Base-by-base conservation (phyloP, 495 filamentous ascomycete species). In the Aspergillus asperescens region DNA sequence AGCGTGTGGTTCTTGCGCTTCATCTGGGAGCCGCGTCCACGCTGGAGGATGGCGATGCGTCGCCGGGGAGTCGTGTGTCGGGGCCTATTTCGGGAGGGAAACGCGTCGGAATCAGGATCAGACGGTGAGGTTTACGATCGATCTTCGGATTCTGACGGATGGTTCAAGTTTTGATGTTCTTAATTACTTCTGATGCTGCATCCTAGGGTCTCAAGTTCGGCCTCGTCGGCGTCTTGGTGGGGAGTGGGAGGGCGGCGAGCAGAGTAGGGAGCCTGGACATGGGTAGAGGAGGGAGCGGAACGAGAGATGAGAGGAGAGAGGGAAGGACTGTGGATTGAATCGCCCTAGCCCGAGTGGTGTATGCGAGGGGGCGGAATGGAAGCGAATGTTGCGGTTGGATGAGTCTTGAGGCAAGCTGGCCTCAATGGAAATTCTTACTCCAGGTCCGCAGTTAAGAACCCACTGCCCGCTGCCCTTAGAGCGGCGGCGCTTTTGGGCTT, bases 1-100 rank as follows among this genome's bases (percentile, higher is more conserved):
- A 73, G 56, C 50, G 55, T 62, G 35, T 59, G 59, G 57, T 62
- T 67, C 57, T 69, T 73, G 56, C 63, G 69, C 69, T 72, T 70
- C 73, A 76, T 76, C 50, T 52, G 59, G 41, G 48, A 45, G 28
- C 28, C 43, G 40, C 52, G 52, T 42, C 56, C 58, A 54, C 56
- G 56, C 37, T 51, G 18, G 50, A 19, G 10, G 42, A 50, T 28
- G 39, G 18, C 37, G 40, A 24, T 45, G 50, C 50, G 50, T 53
- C 41, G 50, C 31, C 42, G 19, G 50, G 44, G 35, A 50, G 60
- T 55, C 50, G 48, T 49, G 58, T 52, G 52, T 50, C 24, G 35
- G 51, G 34, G 28, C 28, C 5, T 23, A 19, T 28, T 19, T 53
- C 49, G n/a, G 25, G 8, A 7, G 18, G 48, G 47, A 28, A 43